Evolutionary conservation across 495 filamentous ascomycete species (phyloP).

Genomic region (Penicillium argentinense): DNA sequence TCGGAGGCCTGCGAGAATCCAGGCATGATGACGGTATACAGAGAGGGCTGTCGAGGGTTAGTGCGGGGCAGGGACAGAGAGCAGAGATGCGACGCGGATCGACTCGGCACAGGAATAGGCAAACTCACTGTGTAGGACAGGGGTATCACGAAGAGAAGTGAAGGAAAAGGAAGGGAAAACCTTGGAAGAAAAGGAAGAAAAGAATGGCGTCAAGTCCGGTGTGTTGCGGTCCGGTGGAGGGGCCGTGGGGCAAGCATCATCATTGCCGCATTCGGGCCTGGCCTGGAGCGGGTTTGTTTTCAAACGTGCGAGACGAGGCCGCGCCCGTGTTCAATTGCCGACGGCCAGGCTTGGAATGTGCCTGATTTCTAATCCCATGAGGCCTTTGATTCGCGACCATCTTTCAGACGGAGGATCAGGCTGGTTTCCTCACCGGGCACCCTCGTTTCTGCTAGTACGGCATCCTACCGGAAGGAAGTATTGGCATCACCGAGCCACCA

Average conservation of each 20-base stretch:
- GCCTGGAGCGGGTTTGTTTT: too few species aligned
- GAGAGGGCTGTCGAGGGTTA: constrained; percentile 25
- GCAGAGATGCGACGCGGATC: not conserved
- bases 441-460: too few species aligned
- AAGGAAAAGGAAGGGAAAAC: constrained; percentile 3
- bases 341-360: too few species aligned
- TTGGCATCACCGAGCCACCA: too few species aligned
- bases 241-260: constrained; percentile 34
- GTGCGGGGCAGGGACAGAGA: constrained; percentile 32
- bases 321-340: too few species aligned
- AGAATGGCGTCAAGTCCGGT: constrained; percentile 35
- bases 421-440: too few species aligned
- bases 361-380: too few species aligned
- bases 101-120: not conserved
- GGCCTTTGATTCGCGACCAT: too few species aligned
- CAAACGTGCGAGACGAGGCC: too few species aligned
- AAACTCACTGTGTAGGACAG: constrained; percentile 12
- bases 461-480: too few species aligned
- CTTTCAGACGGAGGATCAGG: too few species aligned
- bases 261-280: constrained; percentile 30
- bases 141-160: constrained; percentile 9
- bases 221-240: constrained; percentile 44
- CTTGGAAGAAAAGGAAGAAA: constrained; percentile 17
- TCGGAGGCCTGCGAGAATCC: constrained; percentile 75
- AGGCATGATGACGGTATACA: constrained; percentile 46